A percentile compares a stretch with the other conserved stretches of the same genome.
phyloP scores from a whole-genome alignment of 345 rosid genomes.

The Euphorbia peplus region DNA sequence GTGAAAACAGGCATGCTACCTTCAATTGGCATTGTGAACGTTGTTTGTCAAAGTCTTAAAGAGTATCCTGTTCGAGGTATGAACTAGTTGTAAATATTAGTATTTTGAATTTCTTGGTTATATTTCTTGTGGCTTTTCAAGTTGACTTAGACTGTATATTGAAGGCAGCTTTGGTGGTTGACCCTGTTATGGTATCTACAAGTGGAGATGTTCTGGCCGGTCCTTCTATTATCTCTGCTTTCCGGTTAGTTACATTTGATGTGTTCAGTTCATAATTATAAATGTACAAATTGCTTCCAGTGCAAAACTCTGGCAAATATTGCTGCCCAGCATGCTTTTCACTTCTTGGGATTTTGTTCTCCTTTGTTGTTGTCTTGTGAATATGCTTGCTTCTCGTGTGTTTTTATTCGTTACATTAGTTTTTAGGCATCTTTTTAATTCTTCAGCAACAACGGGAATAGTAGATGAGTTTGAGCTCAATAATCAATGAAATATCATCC shows the following conservation, averaged over 20 bases:
- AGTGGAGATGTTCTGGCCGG: constrained; percentile 88
- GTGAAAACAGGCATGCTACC: constrained; percentile 98
- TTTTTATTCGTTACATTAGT: neutral
- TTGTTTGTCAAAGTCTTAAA: constrained; percentile 47
- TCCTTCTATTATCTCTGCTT: constrained; percentile 61
- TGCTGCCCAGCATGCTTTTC: neutral
- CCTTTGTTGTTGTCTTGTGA: neutral
- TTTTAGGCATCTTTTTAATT: neutral
- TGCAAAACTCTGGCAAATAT: neutral
- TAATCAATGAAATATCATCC: neutral
- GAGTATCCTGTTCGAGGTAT: constrained; percentile 72
- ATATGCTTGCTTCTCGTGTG: neutral
- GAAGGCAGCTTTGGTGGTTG: constrained; percentile 91
- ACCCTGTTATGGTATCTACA: constrained; percentile 97
- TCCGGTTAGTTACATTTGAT: constrained; percentile 44
- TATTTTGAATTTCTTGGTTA: neutral
- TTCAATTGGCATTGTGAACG: constrained; percentile 59
- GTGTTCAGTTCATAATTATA: neutral
- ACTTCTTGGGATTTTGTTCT: neutral
- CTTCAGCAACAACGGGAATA: neutral
- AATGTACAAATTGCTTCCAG: neutral
- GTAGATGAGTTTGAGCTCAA: neutral
- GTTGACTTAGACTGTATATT: constrained; percentile 33
- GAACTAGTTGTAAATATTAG: constrained; percentile 3
- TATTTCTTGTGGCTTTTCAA: constrained; percentile 20